Percentiles rank a stretch among this genome's conserved stretches.
Conservation (phyloP, 192 early-diverging fungal species). For the Gorgonomyces haynaldii region DNA sequence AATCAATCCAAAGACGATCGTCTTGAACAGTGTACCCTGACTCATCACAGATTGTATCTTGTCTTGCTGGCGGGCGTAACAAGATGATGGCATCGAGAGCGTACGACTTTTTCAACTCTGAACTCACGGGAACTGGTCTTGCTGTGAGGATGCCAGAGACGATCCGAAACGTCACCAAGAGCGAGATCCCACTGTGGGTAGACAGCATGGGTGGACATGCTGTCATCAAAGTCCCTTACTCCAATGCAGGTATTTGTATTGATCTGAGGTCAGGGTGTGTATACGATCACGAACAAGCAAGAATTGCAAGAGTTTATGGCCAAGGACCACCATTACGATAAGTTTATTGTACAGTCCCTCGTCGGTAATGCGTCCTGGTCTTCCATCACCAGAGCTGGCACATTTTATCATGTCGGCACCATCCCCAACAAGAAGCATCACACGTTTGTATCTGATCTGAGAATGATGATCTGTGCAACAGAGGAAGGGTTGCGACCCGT, state of each 20-base stretch:
- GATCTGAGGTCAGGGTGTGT: slow-evolving; percentile 85
- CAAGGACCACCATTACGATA: slow-evolving; percentile 72
- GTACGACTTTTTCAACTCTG: slow-evolving; percentile 76
- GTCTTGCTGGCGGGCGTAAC: slow-evolving; percentile 78
- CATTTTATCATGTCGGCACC: slow-evolving; percentile 82
- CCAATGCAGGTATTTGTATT: too few relatives aligned
- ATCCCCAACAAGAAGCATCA: slow-evolving; percentile 85
- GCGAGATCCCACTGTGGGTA: slow-evolving; percentile 72
- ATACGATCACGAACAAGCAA: slow-evolving; percentile 68
- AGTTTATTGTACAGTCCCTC: slow-evolving; percentile 81
- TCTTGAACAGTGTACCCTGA: slow-evolving; percentile 51
- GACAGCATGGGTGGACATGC: slow-evolving; percentile 78
- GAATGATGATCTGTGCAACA: slow-evolving; percentile 79
- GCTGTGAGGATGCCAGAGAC: slow-evolving; percentile 68
- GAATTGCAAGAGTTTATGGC: slow-evolving; percentile 68
- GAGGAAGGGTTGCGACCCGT: slow-evolving; percentile 67
- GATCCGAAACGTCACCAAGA: slow-evolving; percentile 69
- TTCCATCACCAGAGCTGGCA: slow-evolving; percentile 56
- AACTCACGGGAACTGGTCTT: slow-evolving; percentile 58
- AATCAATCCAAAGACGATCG: slow-evolving; percentile 57
- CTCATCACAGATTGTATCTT: slow-evolving; percentile 53
- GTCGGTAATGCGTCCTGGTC: slow-evolving; percentile 83
- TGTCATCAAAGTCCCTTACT: slow-evolving; percentile 76
- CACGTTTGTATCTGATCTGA: slow-evolving; percentile 69
- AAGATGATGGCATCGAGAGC: slow-evolving; percentile 83